Percentiles rank a stretch among this genome's conserved stretches.
phyloP scores from a whole-genome alignment of 768 basidiomycete species.

The Boletus pseudopeckii region DNA sequence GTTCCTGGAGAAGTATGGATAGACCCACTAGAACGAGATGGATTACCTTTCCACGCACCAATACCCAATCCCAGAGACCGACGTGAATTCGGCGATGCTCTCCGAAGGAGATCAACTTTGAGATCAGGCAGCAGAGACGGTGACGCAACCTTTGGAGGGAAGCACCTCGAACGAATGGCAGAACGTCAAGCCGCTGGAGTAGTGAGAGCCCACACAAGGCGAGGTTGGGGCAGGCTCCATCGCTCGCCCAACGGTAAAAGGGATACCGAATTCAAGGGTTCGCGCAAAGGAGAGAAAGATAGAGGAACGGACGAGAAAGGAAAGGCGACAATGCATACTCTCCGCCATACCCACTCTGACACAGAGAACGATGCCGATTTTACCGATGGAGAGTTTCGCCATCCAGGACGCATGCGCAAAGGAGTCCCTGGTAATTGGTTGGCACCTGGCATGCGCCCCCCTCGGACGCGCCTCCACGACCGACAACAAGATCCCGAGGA shows the following conservation, averaged over 20 bases:
- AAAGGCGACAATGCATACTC: constrained; percentile 2
- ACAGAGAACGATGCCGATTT: constrained; percentile 7
- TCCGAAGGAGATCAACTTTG: constrained; percentile 21
- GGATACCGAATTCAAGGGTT: background rate
- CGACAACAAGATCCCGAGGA: constrained; percentile 5
- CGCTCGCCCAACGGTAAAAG: constrained; percentile 4
- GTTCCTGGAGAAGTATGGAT: constrained; percentile 57
- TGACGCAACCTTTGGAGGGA: constrained; percentile 4
- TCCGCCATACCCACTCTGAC: constrained; percentile 7
- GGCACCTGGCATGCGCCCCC: background rate
- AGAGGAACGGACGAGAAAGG: constrained; percentile 2
- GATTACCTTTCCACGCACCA: constrained; percentile 46
- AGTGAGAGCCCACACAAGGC: constrained; percentile 42
- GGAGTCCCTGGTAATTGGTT: constrained; percentile 20
- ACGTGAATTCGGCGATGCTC: background rate
- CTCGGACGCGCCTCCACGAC: constrained; percentile 1
- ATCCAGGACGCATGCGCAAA: constrained; percentile 14
- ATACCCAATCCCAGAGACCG: constrained; percentile 10
- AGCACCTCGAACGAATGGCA: constrained; percentile 28
- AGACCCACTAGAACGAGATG: constrained; percentile 60
- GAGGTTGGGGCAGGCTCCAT: constrained; percentile 22
- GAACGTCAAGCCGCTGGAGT: constrained; percentile 40
- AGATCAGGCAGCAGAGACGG: constrained; percentile 7
- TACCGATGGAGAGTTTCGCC: background rate
- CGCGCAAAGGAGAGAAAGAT: background rate